phyloP scores from a whole-genome alignment of 2,329 filamentous ascomycete species.

The Colletotrichum sp. region DNA sequence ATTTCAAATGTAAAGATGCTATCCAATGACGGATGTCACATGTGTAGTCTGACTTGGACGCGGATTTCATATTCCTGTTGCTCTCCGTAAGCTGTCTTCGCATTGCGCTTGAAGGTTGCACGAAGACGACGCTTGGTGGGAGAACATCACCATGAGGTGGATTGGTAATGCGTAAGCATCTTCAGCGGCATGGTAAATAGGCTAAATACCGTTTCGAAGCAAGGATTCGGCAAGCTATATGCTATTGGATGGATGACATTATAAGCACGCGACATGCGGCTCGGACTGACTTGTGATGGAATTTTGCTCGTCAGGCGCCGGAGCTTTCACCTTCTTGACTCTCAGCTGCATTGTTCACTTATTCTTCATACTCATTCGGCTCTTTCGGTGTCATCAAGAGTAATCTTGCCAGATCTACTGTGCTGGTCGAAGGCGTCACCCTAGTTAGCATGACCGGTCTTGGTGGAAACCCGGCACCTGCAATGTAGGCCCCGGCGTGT shows the following conservation, averaged over 20 bases:
- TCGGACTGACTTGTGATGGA: not conserved
- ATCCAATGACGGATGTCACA: rapidly evolving
- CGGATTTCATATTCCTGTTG: not conserved
- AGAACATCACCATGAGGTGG: not conserved
- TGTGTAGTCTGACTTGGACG: not conserved
- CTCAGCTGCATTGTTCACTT: not conserved
- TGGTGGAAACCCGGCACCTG: not conserved
- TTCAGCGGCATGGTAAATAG: not conserved
- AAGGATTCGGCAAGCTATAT: not conserved
- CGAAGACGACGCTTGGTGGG: not conserved
- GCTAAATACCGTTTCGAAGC: not conserved
- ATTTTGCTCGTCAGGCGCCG: not conserved
- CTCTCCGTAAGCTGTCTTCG: not conserved
- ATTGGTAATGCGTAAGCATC: not conserved
- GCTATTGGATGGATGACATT: not conserved
- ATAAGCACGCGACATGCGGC: not conserved
- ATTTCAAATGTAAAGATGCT: not conserved
- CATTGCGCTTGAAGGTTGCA: not conserved
- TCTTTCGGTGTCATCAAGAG: not conserved
- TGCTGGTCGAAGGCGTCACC: not conserved
- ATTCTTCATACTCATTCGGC: rapidly evolving
- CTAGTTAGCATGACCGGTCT: not conserved
- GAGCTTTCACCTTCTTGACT: not conserved
- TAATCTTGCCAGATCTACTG: not conserved
- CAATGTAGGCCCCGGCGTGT: not conserved